Evolutionary conservation across 78 protist genomes (phyloP).

Genomic region (Dictyostelium discoideum): dicty_2.7 NC_007091.3:546501-547000

Average conservation of each 20-base stretch:
- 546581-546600: neutral
- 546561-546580: neutral
- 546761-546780: slow-evolving; percentile 48
- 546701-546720: neutral
- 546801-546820: slow-evolving; percentile 60
- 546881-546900: slow-evolving; percentile 38
- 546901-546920: neutral
- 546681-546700: neutral
- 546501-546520: slow-evolving; percentile 51
- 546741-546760: neutral
- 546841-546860: slow-evolving; percentile 36
- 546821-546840: slow-evolving; percentile 15
- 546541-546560: neutral
- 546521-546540: slow-evolving; percentile 20
- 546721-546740: neutral
- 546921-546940: slow-evolving; percentile 17
- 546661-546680: neutral
- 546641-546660: neutral
- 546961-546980: slow-evolving; percentile 44
- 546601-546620: neutral
- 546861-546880: slow-evolving; percentile 40
- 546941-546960: slow-evolving; percentile 47
- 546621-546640: neutral
- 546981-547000: slow-evolving; percentile 34
- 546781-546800: slow-evolving; percentile 48